These are phyloP conservation scores for Trifolium repens DNA, from an alignment of 306 rosid species.

Conservation along the genomic window DNA sequence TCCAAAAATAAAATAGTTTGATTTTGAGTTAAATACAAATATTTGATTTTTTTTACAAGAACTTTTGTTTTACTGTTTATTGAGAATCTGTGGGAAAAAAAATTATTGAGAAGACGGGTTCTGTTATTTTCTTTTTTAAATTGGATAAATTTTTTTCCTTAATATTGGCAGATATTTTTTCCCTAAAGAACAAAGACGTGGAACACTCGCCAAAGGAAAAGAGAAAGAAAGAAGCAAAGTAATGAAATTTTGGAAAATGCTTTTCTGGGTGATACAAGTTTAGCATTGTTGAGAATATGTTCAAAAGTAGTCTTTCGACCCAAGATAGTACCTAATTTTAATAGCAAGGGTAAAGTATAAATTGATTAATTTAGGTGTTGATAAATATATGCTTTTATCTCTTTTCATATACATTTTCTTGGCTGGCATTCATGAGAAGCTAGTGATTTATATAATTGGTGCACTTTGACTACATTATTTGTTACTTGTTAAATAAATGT, in stretches of 20 bases:
- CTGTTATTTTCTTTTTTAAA: too few relatives aligned
- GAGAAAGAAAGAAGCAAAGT: conserved; percentile 40
- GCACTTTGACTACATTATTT: too few relatives aligned
- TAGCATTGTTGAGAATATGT: conserved; percentile 14
- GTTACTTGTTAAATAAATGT: too few relatives aligned
- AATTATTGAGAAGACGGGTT: too few relatives aligned
- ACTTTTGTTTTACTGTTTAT: too few relatives aligned
- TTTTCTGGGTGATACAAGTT: conserved; percentile 44
- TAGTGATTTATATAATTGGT: too few relatives aligned
- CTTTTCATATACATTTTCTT: neutral
- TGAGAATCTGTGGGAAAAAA: too few relatives aligned
- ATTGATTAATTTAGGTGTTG: neutral
- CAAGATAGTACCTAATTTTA: conserved; percentile 36
- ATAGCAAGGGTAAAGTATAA: conserved; percentile 34
- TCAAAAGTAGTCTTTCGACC: conserved; percentile 45
- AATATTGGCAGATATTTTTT: too few relatives aligned
- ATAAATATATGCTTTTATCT: neutral
- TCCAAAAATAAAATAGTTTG: too few relatives aligned
- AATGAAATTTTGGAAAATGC: conserved; percentile 32
- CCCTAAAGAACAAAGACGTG: neutral
- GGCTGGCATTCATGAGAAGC: neutral
- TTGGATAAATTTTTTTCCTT: too few relatives aligned
- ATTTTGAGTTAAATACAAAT: too few relatives aligned
- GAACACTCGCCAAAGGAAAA: neutral
- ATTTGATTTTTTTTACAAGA: too few relatives aligned